Base-by-base conservation (phyloP, 2,329 filamentous ascomycete genomes). In the Tolypocladium sp. region DNA sequence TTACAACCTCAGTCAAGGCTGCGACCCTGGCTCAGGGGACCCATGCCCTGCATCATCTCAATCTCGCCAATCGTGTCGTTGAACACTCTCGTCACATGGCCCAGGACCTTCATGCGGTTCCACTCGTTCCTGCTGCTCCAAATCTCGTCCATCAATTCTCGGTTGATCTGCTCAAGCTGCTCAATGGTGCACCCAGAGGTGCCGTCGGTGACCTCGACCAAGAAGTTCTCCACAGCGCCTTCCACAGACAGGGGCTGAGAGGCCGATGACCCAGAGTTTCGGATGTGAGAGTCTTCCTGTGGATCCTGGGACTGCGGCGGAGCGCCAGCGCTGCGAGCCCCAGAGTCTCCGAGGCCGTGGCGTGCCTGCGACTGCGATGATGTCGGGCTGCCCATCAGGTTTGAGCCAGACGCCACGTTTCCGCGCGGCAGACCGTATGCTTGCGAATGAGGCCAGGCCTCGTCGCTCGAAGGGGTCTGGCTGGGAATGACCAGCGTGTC, bases 141-240 rank as follows among this genome's bases (percentile, higher is more conserved):
- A 52, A 97, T 83, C 63, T 87, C 85, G 61, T 93, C 89, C 93
- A 97, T 97, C 63, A 97, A 78, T 64, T 88, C 86, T 9, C 92
- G 88, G 71, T 92, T 92, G 70, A 97, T 87, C 73, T 97, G 93
- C 77, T 97, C 93, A 25, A 99, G 78, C 72, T 99, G 93, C 75
- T 99, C 94, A 57, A 99, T 90, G 0, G 88, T 90, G 71, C 90
- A 90, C 1, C 90, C 91, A 25, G 84, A 87, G 2, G 90, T 93
- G 52, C 81, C 79, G 35, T 82, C 75, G 0, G 87, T 86, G 40
- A 96, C 76, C 42, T 84, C 78, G 0, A 79, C 71, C 59, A 91
- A 79, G 58, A 95, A 81, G 8, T 76, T 70, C 2, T 77, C 72
- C 30, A 91, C 76, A 37, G 82, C 77, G 0, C 68, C 68, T 15